phyloP scores from a whole-genome alignment of 169 alveolate species.

The Eimeria sp. region DNA sequence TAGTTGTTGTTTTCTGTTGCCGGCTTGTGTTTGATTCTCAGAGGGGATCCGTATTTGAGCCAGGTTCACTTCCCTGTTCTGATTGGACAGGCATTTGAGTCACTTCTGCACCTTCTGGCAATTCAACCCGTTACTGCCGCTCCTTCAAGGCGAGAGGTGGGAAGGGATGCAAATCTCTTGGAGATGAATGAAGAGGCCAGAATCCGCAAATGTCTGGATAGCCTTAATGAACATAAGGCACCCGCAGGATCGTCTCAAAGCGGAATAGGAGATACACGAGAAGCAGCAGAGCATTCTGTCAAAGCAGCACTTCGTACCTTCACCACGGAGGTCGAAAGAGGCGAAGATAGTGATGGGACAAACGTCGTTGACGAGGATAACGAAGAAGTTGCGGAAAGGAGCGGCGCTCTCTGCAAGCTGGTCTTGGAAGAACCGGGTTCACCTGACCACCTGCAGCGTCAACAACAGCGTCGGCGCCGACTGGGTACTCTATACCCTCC shows the following conservation, averaged over 20 bases:
- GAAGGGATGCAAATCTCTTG: background rate
- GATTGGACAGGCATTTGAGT: constrained; percentile 46
- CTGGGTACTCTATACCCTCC: constrained; percentile 45
- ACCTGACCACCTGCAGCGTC: background rate
- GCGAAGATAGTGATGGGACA: background rate
- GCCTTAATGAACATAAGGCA: background rate
- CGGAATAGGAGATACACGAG: background rate
- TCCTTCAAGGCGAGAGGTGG: background rate
- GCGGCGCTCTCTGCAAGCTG: constrained; percentile 36
- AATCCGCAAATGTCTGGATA: constrained; percentile 11
- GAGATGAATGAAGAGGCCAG: background rate
- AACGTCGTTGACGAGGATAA: background rate
- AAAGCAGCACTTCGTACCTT: background rate
- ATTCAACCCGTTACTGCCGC: background rate
- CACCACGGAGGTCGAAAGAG: background rate
- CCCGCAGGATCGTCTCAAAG: background rate
- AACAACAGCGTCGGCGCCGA: background rate
- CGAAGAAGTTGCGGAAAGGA: constrained; percentile 52
- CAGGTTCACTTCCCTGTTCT: constrained; percentile 38
- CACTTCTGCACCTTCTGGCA: constrained; percentile 27
- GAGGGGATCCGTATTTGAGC: constrained; percentile 39
- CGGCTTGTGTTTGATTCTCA: background rate
- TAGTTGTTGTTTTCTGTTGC: background rate
- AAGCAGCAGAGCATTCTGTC: background rate
- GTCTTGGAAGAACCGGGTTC: constrained; percentile 11